Evolutionary conservation across 1,139 yeast genomes (phyloP), one percentile per base, ranked within the genome.

Genomic region (Yamadazyma taylorii): DNA sequence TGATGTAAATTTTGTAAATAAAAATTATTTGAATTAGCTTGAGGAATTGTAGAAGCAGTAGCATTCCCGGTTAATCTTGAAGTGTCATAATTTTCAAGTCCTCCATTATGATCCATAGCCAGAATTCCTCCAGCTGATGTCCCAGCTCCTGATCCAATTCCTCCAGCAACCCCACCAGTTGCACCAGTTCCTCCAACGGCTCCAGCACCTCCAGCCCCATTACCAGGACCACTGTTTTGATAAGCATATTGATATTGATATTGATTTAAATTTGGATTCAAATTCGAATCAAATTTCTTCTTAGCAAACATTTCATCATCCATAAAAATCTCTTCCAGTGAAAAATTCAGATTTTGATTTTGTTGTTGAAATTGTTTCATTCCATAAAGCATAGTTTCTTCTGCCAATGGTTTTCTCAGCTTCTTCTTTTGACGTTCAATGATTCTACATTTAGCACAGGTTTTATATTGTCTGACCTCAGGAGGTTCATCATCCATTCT

Each of bases 401-500:
- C 75, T 4, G 75, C 75, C 53, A 70, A 60, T 9, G 72, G 75
- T 44, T 68, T 68, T 34, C 75, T 58, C 60, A 60, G 66, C 51
- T 68, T 67, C 57, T 69, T 69, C 53, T 72, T 70, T 50, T 68
- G 70, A 37, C 75, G 55, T 50, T 77, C 82, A 36, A 76, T 73
- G 52, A 75, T 73, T 44, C 82, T 69, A 56, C 82, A 77, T 45
- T 77, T 75, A 53, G 78, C 79, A 59, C 82, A 77, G 2, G 82
- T 77, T 48, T 75, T 75, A 55, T 75, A 77, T 48, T 75, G 79
- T 47, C 73, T 63, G 32, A 76, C 80, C 45, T 75, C 81, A 1
- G 77, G 73, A n/a, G 79, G 78, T 55, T 77, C 82, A 43, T 75
- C 78, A 40, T 72, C 76, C 48, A 75, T 68, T 62, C 82, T 68